Evolutionary conservation across 106 monocot species (phyloP), one percentile per base, ranked within the genome.

Genomic region (Phalaenopsis equestris): DNA sequence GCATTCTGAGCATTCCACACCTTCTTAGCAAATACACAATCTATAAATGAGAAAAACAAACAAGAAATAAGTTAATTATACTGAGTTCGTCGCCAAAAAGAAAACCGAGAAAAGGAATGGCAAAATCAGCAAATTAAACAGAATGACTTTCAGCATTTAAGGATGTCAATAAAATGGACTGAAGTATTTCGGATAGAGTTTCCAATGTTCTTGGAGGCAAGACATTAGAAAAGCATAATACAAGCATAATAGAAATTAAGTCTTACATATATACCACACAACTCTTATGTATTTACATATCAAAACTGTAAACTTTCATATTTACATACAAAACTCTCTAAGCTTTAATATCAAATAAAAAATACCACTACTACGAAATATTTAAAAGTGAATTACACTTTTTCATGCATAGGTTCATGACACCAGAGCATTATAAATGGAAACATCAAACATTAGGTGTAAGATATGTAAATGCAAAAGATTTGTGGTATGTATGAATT

Each of bases 1-100:
- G 92, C 92, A 76, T 85, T 85, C 83, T 97, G 97, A 8, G 94
- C 97, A 88, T 97, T 90, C 92, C 88, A 94, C 45, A 90, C 92
- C 86, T 97, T 97, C 81, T 92, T 94, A 37, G 94, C 90, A 81
- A 97, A 97, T 72, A 96, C 74, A 73, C 96, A 96, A 83, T 82
- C 96, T 96, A 92, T 57, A 81, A 78, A 77, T 73, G 64, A 64
- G 73, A 11, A 80, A 42, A 81, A 42, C 64, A 67, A 30, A 67
- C 30, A 70, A 84, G 43, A 70, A 6, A 49, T 14, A 76, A 47
- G 42, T 5, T 6, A 74, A 52, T 10, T 24, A 11, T 49, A 24
- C 24, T 76, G 10, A 70, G 38, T 39, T 39, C 38, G 70, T 39
- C 4, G 12, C 8, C 38, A 45, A n/a, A 42, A 74, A 45, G 18